phyloP scores from a whole-genome alignment of 1,284 basidiomycete genomes.

The Xerocomus minutiporus region DNA sequence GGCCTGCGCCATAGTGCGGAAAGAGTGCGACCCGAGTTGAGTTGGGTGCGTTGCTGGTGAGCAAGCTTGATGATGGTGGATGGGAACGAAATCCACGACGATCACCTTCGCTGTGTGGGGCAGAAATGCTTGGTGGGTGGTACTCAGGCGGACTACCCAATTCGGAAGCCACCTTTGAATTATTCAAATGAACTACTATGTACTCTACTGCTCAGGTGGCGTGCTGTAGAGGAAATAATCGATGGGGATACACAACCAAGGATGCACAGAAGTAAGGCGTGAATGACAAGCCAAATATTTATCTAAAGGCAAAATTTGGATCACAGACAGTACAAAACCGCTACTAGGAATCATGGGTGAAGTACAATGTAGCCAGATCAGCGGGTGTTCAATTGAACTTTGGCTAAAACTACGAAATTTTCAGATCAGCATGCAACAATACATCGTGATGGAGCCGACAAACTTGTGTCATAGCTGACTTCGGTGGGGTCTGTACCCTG shows the following conservation, averaged over 20 bases:
- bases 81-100: slow-evolving; percentile 28
- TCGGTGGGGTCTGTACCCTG: slow-evolving; percentile 86
- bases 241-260: too few species aligned
- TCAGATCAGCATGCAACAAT: slow-evolving; percentile 5
- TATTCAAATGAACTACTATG: not conserved
- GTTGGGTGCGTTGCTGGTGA: slow-evolving; percentile 9
- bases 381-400: slow-evolving; percentile 11
- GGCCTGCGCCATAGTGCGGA: slow-evolving; percentile 27
- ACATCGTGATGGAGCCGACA: slow-evolving; percentile 31
- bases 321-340: slow-evolving; percentile 11
- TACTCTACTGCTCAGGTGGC: too few species aligned
- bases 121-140: slow-evolving; percentile 13
- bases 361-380: slow-evolving; percentile 18
- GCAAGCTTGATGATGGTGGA: slow-evolving; percentile 9
- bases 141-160: slow-evolving; percentile 21
- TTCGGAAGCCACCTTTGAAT: slow-evolving; percentile 22
- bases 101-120: slow-evolving; percentile 25
- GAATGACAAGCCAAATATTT: not conserved
- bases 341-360: not conserved
- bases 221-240: too few species aligned
- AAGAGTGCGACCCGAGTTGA: slow-evolving; percentile 5
- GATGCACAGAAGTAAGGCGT: too few species aligned
- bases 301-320: not conserved
- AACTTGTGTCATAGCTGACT: slow-evolving; percentile 73
- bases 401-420: slow-evolving; percentile 14